Evolutionary conservation across 805 yeast genomes (phyloP).

Genomic region (Candida bentonensis): DNA sequence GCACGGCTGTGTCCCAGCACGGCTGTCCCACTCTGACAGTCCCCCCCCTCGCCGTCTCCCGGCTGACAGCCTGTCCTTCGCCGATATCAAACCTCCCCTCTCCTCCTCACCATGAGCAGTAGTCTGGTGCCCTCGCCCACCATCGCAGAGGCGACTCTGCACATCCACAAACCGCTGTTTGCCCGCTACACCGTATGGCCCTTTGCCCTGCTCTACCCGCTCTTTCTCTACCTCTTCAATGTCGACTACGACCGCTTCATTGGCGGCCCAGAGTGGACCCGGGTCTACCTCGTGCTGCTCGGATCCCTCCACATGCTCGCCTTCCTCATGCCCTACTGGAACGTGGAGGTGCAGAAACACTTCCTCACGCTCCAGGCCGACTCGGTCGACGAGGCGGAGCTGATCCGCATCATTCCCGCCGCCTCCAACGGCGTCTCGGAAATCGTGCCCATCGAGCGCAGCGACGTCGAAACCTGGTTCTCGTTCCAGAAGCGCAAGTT

Average conservation of each 20-base stretch:
- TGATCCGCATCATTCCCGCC: constrained; percentile 64
- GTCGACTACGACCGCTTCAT: constrained; percentile 67
- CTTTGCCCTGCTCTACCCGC: constrained; percentile 64
- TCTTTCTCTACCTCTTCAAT: constrained; percentile 49
- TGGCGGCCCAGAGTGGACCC: constrained; percentile 91
- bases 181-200: constrained; percentile 74
- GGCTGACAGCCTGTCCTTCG: too few species aligned
- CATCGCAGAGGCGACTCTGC: constrained; percentile 55
- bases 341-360: constrained; percentile 46
- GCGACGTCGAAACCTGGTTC: constrained; percentile 51
- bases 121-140: constrained; percentile 56
- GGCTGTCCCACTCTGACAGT: too few species aligned
- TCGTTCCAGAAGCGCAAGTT: constrained; percentile 87
- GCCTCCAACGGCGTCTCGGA: constrained; percentile 80
- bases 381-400: constrained; percentile 47
- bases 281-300: constrained; percentile 65
- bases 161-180: constrained; percentile 48
- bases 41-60: too few species aligned
- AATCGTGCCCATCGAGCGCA: constrained; percentile 48
- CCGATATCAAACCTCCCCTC: too few species aligned
- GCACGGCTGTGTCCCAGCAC: too few species aligned
- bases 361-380: constrained; percentile 53
- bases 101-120: neutral
- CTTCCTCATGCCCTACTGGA: constrained; percentile 93
- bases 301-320: constrained; percentile 60